Percentiles rank a stretch among this genome's conserved stretches.
Evolutionary conservation across 1,139 yeast species (phyloP).

Genomic region (Blastobotrys apis): DNA sequence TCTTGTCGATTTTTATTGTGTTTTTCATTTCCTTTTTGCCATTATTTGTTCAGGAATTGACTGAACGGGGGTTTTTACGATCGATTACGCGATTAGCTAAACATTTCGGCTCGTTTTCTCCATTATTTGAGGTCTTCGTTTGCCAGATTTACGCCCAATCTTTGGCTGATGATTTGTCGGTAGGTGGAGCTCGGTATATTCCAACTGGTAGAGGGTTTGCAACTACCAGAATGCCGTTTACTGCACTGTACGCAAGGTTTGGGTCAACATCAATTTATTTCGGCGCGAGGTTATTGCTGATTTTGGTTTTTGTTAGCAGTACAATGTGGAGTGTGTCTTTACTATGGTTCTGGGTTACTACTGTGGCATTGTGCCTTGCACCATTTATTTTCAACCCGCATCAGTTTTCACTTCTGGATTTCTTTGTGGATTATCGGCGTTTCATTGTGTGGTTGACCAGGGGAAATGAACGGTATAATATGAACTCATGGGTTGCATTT

Average conservation of each 20-base stretch:
- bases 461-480: conserved; percentile 52
- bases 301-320: conserved; percentile 58
- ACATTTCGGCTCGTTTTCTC: conserved; percentile 71
- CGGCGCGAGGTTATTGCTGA: conserved; percentile 55
- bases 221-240: conserved; percentile 58
- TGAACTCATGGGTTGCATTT: conserved; percentile 59
- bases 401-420: conserved; percentile 66
- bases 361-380: conserved; percentile 65
- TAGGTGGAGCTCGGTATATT: conserved; percentile 82
- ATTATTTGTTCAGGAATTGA: conserved; percentile 67
- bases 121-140: conserved; percentile 81
- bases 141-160: conserved; percentile 80
- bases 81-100: conserved; percentile 56
- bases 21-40: conserved; percentile 83
- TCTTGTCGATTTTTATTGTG: conserved; percentile 75
- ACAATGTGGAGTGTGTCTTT: conserved; percentile 75
- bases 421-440: conserved; percentile 66
- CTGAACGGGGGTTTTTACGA: conserved; percentile 68
- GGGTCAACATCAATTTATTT: conserved; percentile 60
- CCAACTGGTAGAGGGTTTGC: conserved; percentile 88
- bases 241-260: conserved; percentile 58
- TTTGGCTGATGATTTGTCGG: conserved; percentile 58
- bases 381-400: conserved; percentile 86
- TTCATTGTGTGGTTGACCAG: conserved; percentile 64
- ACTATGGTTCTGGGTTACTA: conserved; percentile 80